Evolutionary conservation across 805 yeast species (phyloP).

Genomic region (Lipomyces chichibuensis): DNA sequence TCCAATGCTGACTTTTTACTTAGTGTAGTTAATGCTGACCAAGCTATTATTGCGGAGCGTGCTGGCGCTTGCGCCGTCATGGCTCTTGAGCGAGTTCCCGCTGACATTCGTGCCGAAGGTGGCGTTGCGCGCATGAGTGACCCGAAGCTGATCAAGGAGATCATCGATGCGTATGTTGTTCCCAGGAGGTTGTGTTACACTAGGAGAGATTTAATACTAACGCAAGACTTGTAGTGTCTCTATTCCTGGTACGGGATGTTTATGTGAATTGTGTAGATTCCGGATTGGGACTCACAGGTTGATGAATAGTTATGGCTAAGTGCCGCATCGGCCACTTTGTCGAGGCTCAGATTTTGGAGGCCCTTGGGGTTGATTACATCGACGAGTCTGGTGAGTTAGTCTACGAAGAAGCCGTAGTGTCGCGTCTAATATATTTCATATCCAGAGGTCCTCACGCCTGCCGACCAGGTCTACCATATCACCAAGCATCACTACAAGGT

Average conservation of each 20-base stretch:
- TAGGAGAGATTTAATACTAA: background rate
- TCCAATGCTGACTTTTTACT: conserved; percentile 4
- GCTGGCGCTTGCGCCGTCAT: conserved; percentile 91
- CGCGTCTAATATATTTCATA: background rate
- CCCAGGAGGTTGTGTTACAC: background rate
- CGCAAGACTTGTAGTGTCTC: conserved; percentile 40
- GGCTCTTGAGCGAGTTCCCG: conserved; percentile 85
- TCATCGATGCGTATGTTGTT: conserved; percentile 56
- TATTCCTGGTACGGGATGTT: conserved; percentile 39
- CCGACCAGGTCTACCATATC: conserved; percentile 70
- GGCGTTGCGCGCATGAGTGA: conserved; percentile 87
- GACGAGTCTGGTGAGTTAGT: conserved; percentile 59
- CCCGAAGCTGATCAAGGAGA: conserved; percentile 74
- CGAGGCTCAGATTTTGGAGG: conserved; percentile 77
- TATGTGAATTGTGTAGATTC: background rate
- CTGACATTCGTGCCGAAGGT: conserved; percentile 80
- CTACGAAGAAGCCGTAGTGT: background rate
- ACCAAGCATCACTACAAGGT: conserved; percentile 61
- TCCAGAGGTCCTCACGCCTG: conserved; percentile 75
- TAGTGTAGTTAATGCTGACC: conserved; percentile 56
- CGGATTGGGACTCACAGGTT: background rate
- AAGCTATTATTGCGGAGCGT: conserved; percentile 74
- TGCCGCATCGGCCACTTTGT: conserved; percentile 81
- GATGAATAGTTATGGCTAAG: conserved; percentile 69
- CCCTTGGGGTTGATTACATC: conserved; percentile 73